Conservation (phyloP, 2,329 filamentous ascomycete genomes). For the Phialophora tarda region DNA sequence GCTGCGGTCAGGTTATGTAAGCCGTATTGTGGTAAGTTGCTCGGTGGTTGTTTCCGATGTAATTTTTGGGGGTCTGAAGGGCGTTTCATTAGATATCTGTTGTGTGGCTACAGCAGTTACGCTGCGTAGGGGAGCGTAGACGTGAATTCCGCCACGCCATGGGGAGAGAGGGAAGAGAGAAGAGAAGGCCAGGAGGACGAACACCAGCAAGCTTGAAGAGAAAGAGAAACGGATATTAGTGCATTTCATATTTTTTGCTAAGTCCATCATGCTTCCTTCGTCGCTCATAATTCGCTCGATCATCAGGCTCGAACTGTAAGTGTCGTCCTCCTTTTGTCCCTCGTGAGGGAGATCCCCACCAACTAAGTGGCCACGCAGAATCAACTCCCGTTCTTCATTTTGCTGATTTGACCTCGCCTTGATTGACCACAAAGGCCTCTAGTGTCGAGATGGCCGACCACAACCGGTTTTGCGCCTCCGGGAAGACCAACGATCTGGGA, state of each 20-base stretch:
- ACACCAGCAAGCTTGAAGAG: background rate
- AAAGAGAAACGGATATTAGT: background rate
- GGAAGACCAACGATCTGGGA: slow-evolving; percentile 82
- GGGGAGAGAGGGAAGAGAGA: too few relatives aligned
- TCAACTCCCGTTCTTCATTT: background rate
- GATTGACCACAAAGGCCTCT: slow-evolving; percentile 92
- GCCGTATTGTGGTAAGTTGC: too few relatives aligned
- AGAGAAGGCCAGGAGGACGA: too few relatives aligned
- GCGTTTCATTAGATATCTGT: too few relatives aligned
- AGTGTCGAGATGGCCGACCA: slow-evolving; percentile 88
- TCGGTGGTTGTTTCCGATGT: too few relatives aligned
- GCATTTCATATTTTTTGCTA: background rate
- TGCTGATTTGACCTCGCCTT: slow-evolving; percentile 68
- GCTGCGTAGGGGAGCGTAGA: too few relatives aligned
- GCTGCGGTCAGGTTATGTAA: too few relatives aligned
- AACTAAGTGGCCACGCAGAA: background rate
- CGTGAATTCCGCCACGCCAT: too few relatives aligned
- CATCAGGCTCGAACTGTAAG: background rate
- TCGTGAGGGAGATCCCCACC: background rate
- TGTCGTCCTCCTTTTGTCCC: background rate
- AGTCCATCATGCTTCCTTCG: background rate
- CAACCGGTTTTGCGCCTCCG: slow-evolving; percentile 90
- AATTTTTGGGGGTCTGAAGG: too few relatives aligned
- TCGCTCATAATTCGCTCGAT: background rate
- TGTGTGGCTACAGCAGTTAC: too few relatives aligned